These are phyloP conservation scores for Tricholoma saponaceum DNA, from an alignment of 768 basidiomycete genomes.

Conservation along the genomic window DNA sequence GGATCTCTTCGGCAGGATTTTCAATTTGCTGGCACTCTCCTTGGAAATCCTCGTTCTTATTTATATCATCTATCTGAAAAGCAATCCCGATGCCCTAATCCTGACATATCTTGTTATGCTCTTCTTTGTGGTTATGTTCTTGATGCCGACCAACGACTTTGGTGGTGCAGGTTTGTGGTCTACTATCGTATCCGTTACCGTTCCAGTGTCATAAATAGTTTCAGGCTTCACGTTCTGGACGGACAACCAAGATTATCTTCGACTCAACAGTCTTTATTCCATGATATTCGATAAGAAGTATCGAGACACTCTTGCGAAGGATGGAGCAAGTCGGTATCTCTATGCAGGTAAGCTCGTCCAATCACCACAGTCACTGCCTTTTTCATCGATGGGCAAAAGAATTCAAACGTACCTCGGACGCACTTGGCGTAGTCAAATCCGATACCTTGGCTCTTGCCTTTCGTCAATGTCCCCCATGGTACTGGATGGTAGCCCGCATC, in stretches of 20 bases:
- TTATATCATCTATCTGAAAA: conserved; percentile 14
- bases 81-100: conserved; percentile 16
- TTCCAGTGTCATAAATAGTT: not conserved
- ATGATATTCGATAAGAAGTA: conserved; percentile 34
- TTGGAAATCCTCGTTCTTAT: conserved; percentile 22
- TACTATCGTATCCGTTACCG: not conserved
- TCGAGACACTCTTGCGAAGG: conserved; percentile 31
- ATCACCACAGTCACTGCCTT: not conserved
- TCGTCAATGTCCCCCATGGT: conserved; percentile 30
- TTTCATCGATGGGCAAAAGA: conserved; percentile 22
- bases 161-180: conserved; percentile 29
- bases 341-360: conserved; percentile 20
- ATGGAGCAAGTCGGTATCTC: conserved; percentile 29
- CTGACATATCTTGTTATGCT: conserved; percentile 22
- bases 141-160: conserved; percentile 30
- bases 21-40: conserved; percentile 18
- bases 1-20: conserved; percentile 18
- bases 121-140: conserved; percentile 25
- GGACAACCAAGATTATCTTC: conserved; percentile 29
- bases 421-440: conserved; percentile 24
- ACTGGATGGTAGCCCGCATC: conserved; percentile 29
- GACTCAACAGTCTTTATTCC: conserved; percentile 33
- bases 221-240: conserved; percentile 40
- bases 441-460: conserved; percentile 27
- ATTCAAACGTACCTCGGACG: conserved; percentile 26